Evolutionary conservation across 2,329 filamentous ascomycete species (phyloP).

Genomic region (Penicillium sp.): DNA sequence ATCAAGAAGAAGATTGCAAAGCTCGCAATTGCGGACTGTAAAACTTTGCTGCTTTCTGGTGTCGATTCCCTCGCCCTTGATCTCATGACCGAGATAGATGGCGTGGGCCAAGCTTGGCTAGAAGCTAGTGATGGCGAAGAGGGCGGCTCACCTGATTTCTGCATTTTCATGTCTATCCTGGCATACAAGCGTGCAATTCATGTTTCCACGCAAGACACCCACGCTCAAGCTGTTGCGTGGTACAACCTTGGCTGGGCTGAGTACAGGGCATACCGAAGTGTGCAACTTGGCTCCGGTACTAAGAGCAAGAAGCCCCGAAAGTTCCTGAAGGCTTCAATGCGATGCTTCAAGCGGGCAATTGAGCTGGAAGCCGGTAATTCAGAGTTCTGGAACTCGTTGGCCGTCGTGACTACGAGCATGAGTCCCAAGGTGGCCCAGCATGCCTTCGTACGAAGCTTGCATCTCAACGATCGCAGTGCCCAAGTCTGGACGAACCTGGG

Average conservation of each 20-base stretch:
- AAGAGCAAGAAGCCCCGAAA: conserved; percentile 61
- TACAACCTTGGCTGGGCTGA: conserved; percentile 98
- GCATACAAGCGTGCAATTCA: conserved; percentile 86
- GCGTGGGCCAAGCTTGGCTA: conserved; percentile 56
- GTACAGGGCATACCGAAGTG: conserved; percentile 75
- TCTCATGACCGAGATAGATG: conserved; percentile 72
- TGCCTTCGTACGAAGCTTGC: conserved; percentile 88
- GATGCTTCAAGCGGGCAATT: conserved; percentile 93
- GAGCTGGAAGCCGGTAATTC: conserved; percentile 92
- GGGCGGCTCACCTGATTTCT: conserved; percentile 55
- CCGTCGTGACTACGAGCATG: conserved; percentile 84
- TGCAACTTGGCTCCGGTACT: conserved; percentile 51
- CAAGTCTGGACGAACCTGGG: conserved; percentile 91
- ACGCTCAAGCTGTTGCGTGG: conserved; percentile 93
- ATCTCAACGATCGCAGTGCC: conserved; percentile 86
- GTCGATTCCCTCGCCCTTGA: conserved; percentile 62
- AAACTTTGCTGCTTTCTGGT: conserved; percentile 62
- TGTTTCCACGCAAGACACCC: conserved; percentile 72
- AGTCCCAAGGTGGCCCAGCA: conserved; percentile 91
- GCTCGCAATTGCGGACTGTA: conserved; percentile 65
- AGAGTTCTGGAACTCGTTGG: conserved; percentile 97
- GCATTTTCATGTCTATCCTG: conserved; percentile 75
- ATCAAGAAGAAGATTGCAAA: conserved; percentile 71
- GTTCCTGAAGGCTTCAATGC: conserved; percentile 80
- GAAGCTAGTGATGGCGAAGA: conserved; percentile 41